Conservation (phyloP, 148 eudicot genomes). For the Arctostaphylos glauca region DNA sequence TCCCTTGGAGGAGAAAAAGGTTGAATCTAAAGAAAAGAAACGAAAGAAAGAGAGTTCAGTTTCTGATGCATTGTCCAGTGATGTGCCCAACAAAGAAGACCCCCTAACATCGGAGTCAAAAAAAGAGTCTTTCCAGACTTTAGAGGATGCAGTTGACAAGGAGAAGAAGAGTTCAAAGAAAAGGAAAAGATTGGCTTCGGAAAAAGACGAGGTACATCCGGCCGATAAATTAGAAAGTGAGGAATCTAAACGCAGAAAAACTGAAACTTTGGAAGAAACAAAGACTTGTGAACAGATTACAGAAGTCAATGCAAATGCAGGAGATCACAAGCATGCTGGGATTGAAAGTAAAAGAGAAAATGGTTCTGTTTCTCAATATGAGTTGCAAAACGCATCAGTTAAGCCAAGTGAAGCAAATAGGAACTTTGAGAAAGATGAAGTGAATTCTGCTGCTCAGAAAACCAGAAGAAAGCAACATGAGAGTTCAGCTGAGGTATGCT, state of each 20-base stretch:
- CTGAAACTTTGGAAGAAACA: constrained; percentile 34
- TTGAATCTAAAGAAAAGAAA: constrained; percentile 27
- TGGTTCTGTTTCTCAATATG: constrained; percentile 11
- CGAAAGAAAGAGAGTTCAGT: constrained; percentile 21
- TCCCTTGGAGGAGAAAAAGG: constrained; percentile 21
- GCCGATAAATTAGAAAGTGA: constrained; percentile 28
- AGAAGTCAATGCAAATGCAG: constrained; percentile 11
- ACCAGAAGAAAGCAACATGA: constrained; percentile 31
- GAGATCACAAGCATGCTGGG: background rate
- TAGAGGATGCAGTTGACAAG: constrained; percentile 20
- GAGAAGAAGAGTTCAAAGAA: constrained; percentile 61
- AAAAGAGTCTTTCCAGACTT: background rate
- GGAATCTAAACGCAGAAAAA: constrained; percentile 57
- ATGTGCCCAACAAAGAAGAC: constrained; percentile 12
- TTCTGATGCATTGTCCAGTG: background rate
- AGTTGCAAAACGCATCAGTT: constrained; percentile 17
- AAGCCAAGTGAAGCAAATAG: constrained; percentile 27
- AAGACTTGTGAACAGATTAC: constrained; percentile 22
- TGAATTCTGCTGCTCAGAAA: constrained; percentile 31
- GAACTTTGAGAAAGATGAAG: constrained; percentile 29
- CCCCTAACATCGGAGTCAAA: background rate
- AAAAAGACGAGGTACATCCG: constrained; percentile 32
- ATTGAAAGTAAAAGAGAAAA: constrained; percentile 20
- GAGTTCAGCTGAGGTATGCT: constrained; percentile 68
- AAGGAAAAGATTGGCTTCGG: constrained; percentile 52